Evolutionary conservation across 306 rosid genomes (phyloP).

Genomic region (Castanopsis chinensis): DNA sequence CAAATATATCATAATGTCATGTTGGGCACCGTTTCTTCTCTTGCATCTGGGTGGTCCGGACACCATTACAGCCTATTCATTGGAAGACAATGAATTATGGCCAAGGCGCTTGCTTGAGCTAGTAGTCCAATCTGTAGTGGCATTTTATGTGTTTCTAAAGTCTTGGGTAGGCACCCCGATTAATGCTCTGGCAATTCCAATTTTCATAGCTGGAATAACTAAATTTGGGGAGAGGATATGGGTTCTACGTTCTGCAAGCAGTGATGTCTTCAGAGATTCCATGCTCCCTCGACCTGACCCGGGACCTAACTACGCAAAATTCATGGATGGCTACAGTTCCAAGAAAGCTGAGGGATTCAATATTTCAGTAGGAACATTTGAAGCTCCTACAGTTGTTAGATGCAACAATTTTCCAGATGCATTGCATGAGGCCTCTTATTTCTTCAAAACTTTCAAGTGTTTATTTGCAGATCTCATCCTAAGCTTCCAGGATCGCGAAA

Average conservation of each 20-base stretch:
- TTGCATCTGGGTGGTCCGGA: constrained; percentile 12
- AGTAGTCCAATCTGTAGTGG: not conserved
- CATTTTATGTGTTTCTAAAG: not conserved
- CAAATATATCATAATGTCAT: not conserved
- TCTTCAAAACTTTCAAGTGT: no score
- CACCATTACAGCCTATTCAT: constrained; percentile 15
- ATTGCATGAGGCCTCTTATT: no score
- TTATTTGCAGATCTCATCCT: not conserved
- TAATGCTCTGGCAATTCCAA: not conserved
- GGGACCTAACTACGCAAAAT: no score
- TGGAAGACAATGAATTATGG: constrained; percentile 18
- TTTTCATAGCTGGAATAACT: constrained; percentile 11
- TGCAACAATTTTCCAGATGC: no score
- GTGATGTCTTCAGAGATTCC: no score
- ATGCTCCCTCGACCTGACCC: no score
- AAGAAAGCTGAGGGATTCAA: no score
- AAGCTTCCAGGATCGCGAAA: not conserved
- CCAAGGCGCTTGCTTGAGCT: not conserved
- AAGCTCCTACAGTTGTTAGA: no score
- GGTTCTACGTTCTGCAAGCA: not conserved
- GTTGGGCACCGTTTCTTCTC: constrained; percentile 1
- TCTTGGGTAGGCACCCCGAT: not conserved
- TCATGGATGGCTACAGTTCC: no score
- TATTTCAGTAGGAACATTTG: no score
- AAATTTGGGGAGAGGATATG: constrained; percentile 1